Conservation (phyloP, 75 land plant species). For the Isoetes taiwanensis region DNA sequence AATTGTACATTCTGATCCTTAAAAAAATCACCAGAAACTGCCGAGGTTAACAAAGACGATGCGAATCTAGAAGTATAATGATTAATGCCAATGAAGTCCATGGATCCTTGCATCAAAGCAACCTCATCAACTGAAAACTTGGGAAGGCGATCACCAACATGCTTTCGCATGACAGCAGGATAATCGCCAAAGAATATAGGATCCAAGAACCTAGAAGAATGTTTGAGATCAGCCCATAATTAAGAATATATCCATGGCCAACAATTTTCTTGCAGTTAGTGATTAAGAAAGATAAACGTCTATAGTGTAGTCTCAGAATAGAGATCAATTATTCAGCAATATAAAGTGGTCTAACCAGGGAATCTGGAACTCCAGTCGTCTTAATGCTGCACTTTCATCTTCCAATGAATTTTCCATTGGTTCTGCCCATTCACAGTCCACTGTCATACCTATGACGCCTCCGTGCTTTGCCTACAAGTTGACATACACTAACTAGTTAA, state of each 20-base stretch:
- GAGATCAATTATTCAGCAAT: not conserved
- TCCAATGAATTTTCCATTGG: constrained; percentile 42
- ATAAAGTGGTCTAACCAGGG: constrained; percentile 39
- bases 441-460: constrained; percentile 53
- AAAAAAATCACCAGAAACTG: no score
- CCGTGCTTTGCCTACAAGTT: constrained; percentile 37
- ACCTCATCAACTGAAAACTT: constrained; percentile 46
- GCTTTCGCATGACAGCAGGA: constrained; percentile 56
- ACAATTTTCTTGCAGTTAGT: no score
- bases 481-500: not conserved
- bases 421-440: constrained; percentile 84
- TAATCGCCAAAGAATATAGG: constrained; percentile 72
- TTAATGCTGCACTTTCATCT: constrained; percentile 47
- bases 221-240: no score
- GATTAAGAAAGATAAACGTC: no score
- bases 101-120: constrained; percentile 21
- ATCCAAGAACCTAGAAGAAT: constrained; percentile 70
- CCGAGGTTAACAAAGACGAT: no score
- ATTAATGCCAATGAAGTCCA: constrained; percentile 71
- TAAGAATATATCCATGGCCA: no score
- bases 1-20: no score
- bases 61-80: constrained; percentile 62
- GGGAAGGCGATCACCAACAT: constrained; percentile 51
- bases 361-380: constrained; percentile 69
- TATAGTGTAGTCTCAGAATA: not conserved